Base-by-base conservation (phyloP, 2,329 filamentous ascomycete genomes). In the Fusarium kyushuense region DNA sequence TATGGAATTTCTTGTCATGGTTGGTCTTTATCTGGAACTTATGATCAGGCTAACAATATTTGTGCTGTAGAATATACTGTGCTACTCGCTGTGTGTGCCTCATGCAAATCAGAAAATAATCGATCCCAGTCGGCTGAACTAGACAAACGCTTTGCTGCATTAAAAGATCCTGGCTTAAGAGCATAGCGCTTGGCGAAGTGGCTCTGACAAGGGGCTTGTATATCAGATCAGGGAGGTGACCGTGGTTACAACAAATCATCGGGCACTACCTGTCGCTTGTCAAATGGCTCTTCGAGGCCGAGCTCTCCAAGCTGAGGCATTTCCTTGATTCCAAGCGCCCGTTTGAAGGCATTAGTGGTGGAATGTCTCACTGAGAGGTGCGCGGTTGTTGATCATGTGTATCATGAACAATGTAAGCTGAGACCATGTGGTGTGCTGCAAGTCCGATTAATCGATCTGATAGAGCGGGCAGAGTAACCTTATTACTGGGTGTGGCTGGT, bases 341-440 rank as follows among this genome's bases (percentile, higher is more conserved):
- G 47, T 27, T n/a, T 25, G 17, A 14, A 33, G 47, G 13, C 32
- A 35, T 17, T 38, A 38, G 35, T 40, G 38, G 25, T 40, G 42
- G 19, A 30, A 11, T 64, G 53, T 64, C 41, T 61, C 45, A 58
- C 38, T 48, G 27, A 63, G 14, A 63, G 32, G 54, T 49, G 41
- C 58, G 27, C 13, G 27, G 43, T 32, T 21, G 51, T 57, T n/a
- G 60, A 64, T 64, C 61, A 64, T 64, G 60, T 48, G 61, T 29
- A 13, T 25, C 41, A 10, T 40, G 46, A 33, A 53, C 19, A 57
- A 43, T 48, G 53, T 59, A 64, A 53, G 59, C 46, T 47, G 35
- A 33, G 46, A 46, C 41, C 33, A 36, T 40, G 35, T 58, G 19
- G 49, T 63, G 47, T 63, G 21, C 56, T 48, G 32, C 27, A 41